Evolutionary conservation across 2,329 filamentous ascomycete genomes (phyloP).

Genomic region (Aphanocladium album): DNA sequence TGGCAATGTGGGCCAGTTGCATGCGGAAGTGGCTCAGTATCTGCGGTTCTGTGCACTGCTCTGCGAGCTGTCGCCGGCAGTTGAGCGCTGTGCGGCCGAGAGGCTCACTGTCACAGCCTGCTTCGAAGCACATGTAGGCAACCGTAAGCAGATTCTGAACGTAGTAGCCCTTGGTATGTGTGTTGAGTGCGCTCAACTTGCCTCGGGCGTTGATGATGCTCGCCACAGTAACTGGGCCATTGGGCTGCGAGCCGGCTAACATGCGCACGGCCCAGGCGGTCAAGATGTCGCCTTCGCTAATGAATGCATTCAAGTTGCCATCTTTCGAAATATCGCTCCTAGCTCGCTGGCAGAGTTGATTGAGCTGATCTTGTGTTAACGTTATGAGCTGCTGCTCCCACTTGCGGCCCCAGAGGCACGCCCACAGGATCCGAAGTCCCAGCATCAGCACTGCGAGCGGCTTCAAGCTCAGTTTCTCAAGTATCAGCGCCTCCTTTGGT

Average conservation of each 20-base stretch:
- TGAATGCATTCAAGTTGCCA: slow-evolving; percentile 25
- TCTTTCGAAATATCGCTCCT: slow-evolving; percentile 23
- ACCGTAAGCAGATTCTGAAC: slow-evolving; percentile 24
- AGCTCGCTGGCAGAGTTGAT: slow-evolving; percentile 26
- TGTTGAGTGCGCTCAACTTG: slow-evolving; percentile 19
- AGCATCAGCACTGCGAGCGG: background rate
- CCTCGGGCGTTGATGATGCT: slow-evolving; percentile 24
- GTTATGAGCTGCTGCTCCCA: slow-evolving; percentile 34
- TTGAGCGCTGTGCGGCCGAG: slow-evolving; percentile 25
- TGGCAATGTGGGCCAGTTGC: slow-evolving; percentile 16
- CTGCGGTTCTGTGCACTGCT: slow-evolving; percentile 31
- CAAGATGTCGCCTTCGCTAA: slow-evolving; percentile 44
- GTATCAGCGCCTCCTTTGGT: background rate
- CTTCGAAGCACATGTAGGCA: slow-evolving; percentile 20
- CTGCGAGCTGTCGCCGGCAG: slow-evolving; percentile 28
- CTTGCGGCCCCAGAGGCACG: background rate
- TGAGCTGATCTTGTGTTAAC: slow-evolving; percentile 30
- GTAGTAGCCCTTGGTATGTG: slow-evolving; percentile 17
- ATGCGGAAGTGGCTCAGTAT: slow-evolving; percentile 24
- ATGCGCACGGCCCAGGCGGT: slow-evolving; percentile 33
- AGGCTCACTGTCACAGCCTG: slow-evolving; percentile 18
- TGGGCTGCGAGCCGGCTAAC: slow-evolving; percentile 18
- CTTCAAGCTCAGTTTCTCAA: background rate
- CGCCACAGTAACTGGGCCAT: slow-evolving; percentile 22
- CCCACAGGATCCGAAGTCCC: background rate